Evolutionary conservation across 2,329 filamentous ascomycete genomes (phyloP).

Genomic region (Calycina herbarum): DNA sequence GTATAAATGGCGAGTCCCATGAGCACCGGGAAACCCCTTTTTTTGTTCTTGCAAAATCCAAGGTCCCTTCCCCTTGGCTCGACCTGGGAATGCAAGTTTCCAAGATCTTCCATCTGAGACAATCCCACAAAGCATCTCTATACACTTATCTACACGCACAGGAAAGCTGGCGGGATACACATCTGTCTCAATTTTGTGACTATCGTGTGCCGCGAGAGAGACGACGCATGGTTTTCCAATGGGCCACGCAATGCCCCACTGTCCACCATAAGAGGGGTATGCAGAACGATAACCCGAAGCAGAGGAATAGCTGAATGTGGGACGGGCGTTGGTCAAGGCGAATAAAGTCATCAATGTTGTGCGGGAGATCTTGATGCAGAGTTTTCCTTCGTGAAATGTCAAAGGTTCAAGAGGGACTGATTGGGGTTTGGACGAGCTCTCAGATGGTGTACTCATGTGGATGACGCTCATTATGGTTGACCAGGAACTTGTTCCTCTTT

Average conservation of each 20-base stretch:
- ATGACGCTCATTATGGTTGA: conserved; percentile 5
- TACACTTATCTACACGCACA: conserved; percentile 28
- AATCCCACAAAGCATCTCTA: conserved; percentile 31
- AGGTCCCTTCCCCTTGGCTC: conserved; percentile 16
- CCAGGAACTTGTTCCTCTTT: conserved; percentile 1
- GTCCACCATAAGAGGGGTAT: conserved; percentile 39
- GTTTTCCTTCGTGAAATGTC: conserved; percentile 4
- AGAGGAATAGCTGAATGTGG: conserved; percentile 36
- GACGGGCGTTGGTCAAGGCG: conserved; percentile 33
- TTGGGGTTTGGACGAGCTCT: neutral
- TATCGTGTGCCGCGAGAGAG: conserved; percentile 22
- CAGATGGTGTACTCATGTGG: neutral
- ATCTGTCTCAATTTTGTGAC: conserved; percentile 21
- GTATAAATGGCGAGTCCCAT: conserved; percentile 37
- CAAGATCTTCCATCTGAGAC: conserved; percentile 18
- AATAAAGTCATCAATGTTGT: conserved; percentile 10
- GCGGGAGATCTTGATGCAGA: conserved; percentile 5
- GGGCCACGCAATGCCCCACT: conserved; percentile 40
- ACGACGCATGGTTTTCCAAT: conserved; percentile 31
- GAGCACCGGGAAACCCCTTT: conserved; percentile 37
- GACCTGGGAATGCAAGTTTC: conserved; percentile 30
- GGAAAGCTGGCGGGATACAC: conserved; percentile 27
- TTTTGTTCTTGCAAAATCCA: conserved; percentile 22
- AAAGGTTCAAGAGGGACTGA: neutral
- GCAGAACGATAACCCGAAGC: conserved; percentile 38